phyloP scores from a whole-genome alignment of 2,329 filamentous ascomycete genomes.

The Neonectria coccinea region DNA sequence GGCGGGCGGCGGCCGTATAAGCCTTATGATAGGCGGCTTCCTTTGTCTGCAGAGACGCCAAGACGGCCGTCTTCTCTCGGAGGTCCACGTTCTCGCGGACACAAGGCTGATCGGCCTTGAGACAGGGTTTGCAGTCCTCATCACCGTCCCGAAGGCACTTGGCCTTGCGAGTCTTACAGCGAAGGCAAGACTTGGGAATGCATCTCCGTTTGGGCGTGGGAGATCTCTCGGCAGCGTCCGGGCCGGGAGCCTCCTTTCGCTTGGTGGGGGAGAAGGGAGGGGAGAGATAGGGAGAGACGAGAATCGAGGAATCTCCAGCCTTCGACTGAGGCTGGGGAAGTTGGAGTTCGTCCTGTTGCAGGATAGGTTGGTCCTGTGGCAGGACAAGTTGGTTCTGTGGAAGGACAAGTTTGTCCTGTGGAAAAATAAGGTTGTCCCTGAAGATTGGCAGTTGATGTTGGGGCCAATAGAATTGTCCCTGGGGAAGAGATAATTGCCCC shows the following conservation, averaged over 20 bases:
- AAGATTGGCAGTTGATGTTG: no score
- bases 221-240: neutral
- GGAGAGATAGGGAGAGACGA: no score
- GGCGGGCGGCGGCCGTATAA: neutral
- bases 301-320: no score
- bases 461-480: no score
- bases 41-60: neutral
- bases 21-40: neutral
- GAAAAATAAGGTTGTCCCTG: no score
- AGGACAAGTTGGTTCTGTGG: no score
- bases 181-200: neutral
- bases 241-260: neutral
- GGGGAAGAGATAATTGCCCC: no score
- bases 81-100: conserved; percentile 1
- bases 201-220: neutral
- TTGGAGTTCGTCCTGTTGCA: no score
- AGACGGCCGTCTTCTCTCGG: neutral
- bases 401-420: no score
- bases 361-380: no score
- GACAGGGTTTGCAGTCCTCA: conserved; percentile 3
- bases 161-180: conserved; percentile 14
- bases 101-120: neutral
- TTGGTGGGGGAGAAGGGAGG: neutral
- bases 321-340: no score
- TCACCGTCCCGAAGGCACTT: conserved; percentile 5